phyloP scores from a whole-genome alignment of 2,329 filamentous ascomycete species.

The Rhynchosporium graminicola region DNA sequence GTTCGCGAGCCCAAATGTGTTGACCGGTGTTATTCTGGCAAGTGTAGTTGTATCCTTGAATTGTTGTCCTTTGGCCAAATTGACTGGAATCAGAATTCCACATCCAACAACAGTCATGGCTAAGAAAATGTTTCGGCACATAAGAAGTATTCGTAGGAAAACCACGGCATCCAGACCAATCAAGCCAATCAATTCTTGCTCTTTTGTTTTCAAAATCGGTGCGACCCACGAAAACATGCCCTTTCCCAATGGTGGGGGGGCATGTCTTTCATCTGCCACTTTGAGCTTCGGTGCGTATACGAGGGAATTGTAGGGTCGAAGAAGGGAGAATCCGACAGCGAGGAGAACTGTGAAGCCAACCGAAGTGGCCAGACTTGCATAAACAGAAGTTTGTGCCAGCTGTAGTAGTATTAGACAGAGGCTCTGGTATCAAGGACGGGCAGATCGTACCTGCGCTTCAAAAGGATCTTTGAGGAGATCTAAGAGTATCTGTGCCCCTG shows the following conservation, averaged over 20 bases:
- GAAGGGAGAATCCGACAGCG: constrained; percentile 79
- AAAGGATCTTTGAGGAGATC: constrained; percentile 38
- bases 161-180: constrained; percentile 89
- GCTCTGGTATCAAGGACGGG: not conserved
- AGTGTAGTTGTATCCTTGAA: constrained; percentile 45
- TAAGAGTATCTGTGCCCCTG: constrained; percentile 35
- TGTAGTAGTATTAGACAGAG: constrained; percentile 26
- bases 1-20: constrained; percentile 53
- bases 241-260: constrained; percentile 82
- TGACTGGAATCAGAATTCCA: constrained; percentile 78
- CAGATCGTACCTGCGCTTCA: constrained; percentile 23
- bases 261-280: constrained; percentile 86
- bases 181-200: constrained; percentile 74
- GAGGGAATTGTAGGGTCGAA: constrained; percentile 86
- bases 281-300: constrained; percentile 95
- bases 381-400: constrained; percentile 59
- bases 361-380: constrained; percentile 79
- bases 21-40: constrained; percentile 60
- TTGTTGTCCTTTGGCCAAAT: constrained; percentile 56
- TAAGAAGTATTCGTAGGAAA: constrained; percentile 83
- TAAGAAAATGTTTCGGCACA: constrained; percentile 90
- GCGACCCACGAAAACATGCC: constrained; percentile 85
- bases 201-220: constrained; percentile 75
- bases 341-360: constrained; percentile 73
- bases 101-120: constrained; percentile 72